Evolutionary conservation across 2,329 filamentous ascomycete species (phyloP).

Genomic region (Akanthomyces dipterigenus): DNA sequence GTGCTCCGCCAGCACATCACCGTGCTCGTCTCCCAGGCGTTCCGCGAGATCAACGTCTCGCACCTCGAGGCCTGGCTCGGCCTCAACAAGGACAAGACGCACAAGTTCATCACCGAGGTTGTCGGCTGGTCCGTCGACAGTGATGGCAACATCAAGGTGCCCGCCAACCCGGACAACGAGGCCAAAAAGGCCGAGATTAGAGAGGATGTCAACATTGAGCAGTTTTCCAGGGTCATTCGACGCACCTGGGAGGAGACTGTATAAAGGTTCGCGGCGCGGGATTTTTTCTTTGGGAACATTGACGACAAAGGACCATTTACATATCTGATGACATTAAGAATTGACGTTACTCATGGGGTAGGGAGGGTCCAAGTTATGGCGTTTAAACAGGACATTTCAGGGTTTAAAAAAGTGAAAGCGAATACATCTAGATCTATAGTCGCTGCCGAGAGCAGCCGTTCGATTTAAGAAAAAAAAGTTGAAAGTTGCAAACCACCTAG

Average conservation of each 20-base stretch:
- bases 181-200: slow-evolving; percentile 91
- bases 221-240: slow-evolving; percentile 73
- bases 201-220: slow-evolving; percentile 89
- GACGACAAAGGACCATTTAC: not conserved
- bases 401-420: slow-evolving; percentile 10
- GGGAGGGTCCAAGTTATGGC: slow-evolving; percentile 11
- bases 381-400: slow-evolving; percentile 13
- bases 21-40: slow-evolving; percentile 74
- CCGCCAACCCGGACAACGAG: slow-evolving; percentile 94
- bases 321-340: slow-evolving; percentile 8
- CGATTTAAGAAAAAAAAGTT: slow-evolving; percentile 8
- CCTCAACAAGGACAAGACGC: slow-evolving; percentile 58
- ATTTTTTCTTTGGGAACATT: not conserved
- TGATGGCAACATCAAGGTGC: slow-evolving; percentile 63
- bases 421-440: slow-evolving; percentile 5
- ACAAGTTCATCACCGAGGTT: slow-evolving; percentile 76
- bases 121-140: slow-evolving; percentile 79
- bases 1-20: slow-evolving; percentile 86
- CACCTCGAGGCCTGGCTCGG: slow-evolving; percentile 73
- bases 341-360: slow-evolving; percentile 8
- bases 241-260: slow-evolving; percentile 72
- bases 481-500: not conserved
- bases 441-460: not conserved
- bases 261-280: slow-evolving; percentile 16
- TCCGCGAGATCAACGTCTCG: slow-evolving; percentile 62